A percentile compares a stretch with the other conserved stretches of the same genome.
Evolutionary conservation across 2,329 filamentous ascomycete genomes (phyloP).

Genomic region (Orbilia brochopaga): DNA sequence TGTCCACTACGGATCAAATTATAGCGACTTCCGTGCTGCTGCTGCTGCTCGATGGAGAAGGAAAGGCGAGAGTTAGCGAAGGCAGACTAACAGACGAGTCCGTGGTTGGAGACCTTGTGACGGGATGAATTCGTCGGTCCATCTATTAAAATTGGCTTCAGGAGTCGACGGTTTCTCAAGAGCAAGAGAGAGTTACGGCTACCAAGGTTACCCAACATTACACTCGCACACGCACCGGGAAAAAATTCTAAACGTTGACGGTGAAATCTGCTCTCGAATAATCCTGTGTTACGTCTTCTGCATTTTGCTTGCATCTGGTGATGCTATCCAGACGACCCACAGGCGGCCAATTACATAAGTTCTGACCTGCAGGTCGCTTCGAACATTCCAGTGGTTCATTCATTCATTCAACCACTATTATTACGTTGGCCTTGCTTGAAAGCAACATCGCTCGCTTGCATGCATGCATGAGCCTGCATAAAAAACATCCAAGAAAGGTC

Average conservation of each 20-base stretch:
- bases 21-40: conserved; percentile 6
- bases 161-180: background rate
- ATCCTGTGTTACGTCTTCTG: conserved; percentile 1
- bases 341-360: conserved; percentile 30
- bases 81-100: background rate
- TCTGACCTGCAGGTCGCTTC: background rate
- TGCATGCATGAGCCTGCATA: background rate
- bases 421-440: background rate
- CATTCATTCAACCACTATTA: too few relatives aligned
- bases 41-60: conserved; percentile 4
- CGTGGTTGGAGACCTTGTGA: background rate
- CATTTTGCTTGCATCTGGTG: background rate
- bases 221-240: too few relatives aligned
- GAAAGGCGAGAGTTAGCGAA: background rate
- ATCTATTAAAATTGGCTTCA: background rate
- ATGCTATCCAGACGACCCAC: background rate
- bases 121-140: background rate
- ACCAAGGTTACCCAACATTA: too few relatives aligned
- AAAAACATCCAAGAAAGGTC: background rate
- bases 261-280: background rate
- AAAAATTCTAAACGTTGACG: too few relatives aligned
- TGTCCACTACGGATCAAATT: conserved; percentile 41
- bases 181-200: too few relatives aligned
- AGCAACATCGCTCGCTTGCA: conserved; percentile 8
- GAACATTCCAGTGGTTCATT: conserved; percentile 22